Evolutionary conservation across 2,329 filamentous ascomycete species (phyloP).

Genomic region (Malbranchea zuffiana): DNA sequence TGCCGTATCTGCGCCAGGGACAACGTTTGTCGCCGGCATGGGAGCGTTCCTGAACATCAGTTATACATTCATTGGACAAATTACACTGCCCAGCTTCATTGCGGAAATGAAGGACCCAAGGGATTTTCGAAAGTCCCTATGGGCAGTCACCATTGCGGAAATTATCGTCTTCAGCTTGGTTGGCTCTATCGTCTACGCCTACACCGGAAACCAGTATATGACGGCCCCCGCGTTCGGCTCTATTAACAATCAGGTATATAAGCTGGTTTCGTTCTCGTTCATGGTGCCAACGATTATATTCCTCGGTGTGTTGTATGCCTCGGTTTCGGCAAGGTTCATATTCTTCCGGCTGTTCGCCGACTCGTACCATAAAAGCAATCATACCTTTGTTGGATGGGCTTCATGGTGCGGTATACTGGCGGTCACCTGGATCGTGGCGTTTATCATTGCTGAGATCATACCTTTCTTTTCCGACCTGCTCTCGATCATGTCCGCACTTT

Average conservation of each 20-base stretch:
- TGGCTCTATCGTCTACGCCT: constrained; percentile 71
- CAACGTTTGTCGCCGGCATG: constrained; percentile 71
- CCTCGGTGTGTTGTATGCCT: constrained; percentile 80
- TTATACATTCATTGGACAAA: constrained; percentile 94
- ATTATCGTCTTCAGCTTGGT: constrained; percentile 77
- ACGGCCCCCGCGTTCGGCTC: constrained; percentile 80
- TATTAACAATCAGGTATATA: constrained; percentile 59
- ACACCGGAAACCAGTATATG: constrained; percentile 81
- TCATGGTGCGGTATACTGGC: constrained; percentile 64
- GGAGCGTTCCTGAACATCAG: constrained; percentile 89
- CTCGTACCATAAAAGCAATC: constrained; percentile 65
- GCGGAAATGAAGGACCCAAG: constrained; percentile 75
- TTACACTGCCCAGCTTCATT: constrained; percentile 87
- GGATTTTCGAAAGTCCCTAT: constrained; percentile 88
- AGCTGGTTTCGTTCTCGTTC: constrained; percentile 84
- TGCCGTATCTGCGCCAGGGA: constrained; percentile 55
- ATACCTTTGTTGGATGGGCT: constrained; percentile 72
- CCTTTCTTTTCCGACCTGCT: constrained; percentile 74
- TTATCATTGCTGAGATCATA: constrained; percentile 85
- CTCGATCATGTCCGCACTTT: constrained; percentile 55
- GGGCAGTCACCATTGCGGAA: constrained; percentile 80
- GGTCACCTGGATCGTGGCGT: constrained; percentile 70
- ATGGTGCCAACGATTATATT: constrained; percentile 95
- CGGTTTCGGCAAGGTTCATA: constrained; percentile 77
- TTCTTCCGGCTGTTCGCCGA: constrained; percentile 82